Percentiles rank a stretch among this genome's conserved stretches.
These are phyloP conservation scores for Lactarius pseudohatsudake DNA, from an alignment of 768 basidiomycete species.

Conservation along the genomic window DNA sequence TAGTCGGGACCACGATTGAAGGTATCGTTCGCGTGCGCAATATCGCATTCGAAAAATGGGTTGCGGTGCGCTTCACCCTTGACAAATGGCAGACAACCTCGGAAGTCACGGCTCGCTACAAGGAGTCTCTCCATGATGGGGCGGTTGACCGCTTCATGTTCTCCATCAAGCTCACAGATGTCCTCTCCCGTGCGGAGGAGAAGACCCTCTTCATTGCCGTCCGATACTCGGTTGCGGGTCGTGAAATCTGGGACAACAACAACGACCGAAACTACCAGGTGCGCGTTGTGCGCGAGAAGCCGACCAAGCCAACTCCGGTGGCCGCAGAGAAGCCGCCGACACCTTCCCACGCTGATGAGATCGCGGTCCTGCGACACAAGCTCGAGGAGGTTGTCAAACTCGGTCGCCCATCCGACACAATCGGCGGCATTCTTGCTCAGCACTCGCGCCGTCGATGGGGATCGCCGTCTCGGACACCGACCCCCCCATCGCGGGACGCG, in stretches of 20 bases:
- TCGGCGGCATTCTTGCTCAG: conserved; percentile 34
- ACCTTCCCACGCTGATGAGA: conserved; percentile 38
- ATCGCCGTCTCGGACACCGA: conserved; percentile 26
- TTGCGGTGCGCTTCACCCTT: conserved; percentile 88
- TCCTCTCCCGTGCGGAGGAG: conserved; percentile 73
- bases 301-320: conserved; percentile 34
- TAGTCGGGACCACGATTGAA: conserved; percentile 55
- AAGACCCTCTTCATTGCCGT: conserved; percentile 82
- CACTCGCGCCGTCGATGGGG: conserved; percentile 27
- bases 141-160: conserved; percentile 75
- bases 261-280: conserved; percentile 73
- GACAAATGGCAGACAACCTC: conserved; percentile 96
- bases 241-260: conserved; percentile 95
- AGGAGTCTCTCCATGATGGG: conserved; percentile 42
- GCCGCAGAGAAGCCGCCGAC: conserved; percentile 2
- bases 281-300: conserved; percentile 51
- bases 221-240: conserved; percentile 64
- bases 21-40: conserved; percentile 82
- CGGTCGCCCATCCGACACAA: conserved; percentile 36
- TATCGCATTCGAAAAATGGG: conserved; percentile 81
- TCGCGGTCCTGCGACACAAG: conserved; percentile 62
- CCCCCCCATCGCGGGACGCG: conserved; percentile 19
- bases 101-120: conserved; percentile 81
- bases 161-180: conserved; percentile 71
- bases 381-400: conserved; percentile 60